phyloP scores from a whole-genome alignment of 768 basidiomycete species.

The Neoboletus brunneissimus region DNA sequence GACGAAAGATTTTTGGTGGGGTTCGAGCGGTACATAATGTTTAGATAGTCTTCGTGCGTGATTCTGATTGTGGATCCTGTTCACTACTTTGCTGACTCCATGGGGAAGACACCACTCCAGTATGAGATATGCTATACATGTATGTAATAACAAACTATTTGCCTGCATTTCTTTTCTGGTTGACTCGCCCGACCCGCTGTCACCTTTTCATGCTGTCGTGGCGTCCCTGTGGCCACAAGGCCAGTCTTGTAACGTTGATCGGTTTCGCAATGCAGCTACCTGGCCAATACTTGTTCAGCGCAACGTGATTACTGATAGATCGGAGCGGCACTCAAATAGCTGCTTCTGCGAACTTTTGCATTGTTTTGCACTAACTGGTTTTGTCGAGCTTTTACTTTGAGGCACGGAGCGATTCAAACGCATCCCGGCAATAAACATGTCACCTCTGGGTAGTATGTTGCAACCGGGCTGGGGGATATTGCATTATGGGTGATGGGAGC shows the following conservation, averaged over 20 bases:
- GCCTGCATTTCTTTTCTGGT: neutral
- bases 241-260: neutral
- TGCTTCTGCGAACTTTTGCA: neutral
- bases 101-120: neutral
- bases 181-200: neutral
- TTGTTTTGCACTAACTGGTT: too few relatives aligned
- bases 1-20: constrained; percentile 49
- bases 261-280: neutral
- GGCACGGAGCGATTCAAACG: neutral
- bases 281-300: neutral
- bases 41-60: constrained; percentile 18
- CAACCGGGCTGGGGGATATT: too few relatives aligned
- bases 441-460: neutral
- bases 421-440: neutral
- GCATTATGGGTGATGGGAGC: neutral
- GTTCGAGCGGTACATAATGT: constrained; percentile 16
- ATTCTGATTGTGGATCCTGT: neutral
- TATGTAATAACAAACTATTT: constrained; percentile 6
- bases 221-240: neutral
- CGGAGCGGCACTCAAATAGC: neutral
- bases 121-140: neutral
- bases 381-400: neutral
- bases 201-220: neutral
- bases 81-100: neutral
- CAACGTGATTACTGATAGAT: neutral